Evolutionary conservation across 1,284 basidiomycete genomes (phyloP).

Genomic region (Heterobasidion occidentale): DNA sequence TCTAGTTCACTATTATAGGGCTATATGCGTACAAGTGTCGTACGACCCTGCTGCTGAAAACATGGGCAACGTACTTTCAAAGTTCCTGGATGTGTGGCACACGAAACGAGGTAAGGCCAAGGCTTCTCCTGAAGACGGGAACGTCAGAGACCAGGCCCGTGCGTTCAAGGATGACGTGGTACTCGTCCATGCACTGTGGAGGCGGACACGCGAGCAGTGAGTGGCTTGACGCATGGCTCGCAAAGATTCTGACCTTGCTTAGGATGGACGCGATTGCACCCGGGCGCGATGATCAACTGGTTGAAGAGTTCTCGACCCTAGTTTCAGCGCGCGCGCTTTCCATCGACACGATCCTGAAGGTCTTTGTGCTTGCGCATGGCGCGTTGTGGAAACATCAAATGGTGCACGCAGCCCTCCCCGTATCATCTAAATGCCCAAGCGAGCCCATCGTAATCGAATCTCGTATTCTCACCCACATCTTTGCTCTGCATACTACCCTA

Average conservation of each 20-base stretch:
- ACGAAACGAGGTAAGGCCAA: slow-evolving; percentile 19
- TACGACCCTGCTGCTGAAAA: slow-evolving; percentile 89
- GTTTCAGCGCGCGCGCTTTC: slow-evolving; percentile 67
- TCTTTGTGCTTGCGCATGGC: slow-evolving; percentile 68
- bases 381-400: slow-evolving; percentile 80
- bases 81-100: slow-evolving; percentile 54
- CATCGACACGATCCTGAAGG: slow-evolving; percentile 68
- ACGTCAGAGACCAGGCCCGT: slow-evolving; percentile 38
- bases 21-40: slow-evolving; percentile 79
- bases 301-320: slow-evolving; percentile 47
- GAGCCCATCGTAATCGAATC: slow-evolving; percentile 43
- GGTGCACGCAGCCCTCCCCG: slow-evolving; percentile 33
- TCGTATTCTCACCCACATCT: slow-evolving; percentile 64
- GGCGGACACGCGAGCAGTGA: slow-evolving; percentile 50
- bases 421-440: slow-evolving; percentile 21
- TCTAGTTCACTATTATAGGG: slow-evolving; percentile 85
- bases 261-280: slow-evolving; percentile 39
- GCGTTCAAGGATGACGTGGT: slow-evolving; percentile 67
- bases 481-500: slow-evolving; percentile 62
- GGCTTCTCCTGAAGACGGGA: slow-evolving; percentile 11
- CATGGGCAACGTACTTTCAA: slow-evolving; percentile 63
- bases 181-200: slow-evolving; percentile 67
- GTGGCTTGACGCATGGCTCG: slow-evolving; percentile 19
- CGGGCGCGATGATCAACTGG: slow-evolving; percentile 39
- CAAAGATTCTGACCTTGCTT: not conserved